Conservation (phyloP, 371 early-diverging fungal genomes). For the Mucor mucedo region DNA sequence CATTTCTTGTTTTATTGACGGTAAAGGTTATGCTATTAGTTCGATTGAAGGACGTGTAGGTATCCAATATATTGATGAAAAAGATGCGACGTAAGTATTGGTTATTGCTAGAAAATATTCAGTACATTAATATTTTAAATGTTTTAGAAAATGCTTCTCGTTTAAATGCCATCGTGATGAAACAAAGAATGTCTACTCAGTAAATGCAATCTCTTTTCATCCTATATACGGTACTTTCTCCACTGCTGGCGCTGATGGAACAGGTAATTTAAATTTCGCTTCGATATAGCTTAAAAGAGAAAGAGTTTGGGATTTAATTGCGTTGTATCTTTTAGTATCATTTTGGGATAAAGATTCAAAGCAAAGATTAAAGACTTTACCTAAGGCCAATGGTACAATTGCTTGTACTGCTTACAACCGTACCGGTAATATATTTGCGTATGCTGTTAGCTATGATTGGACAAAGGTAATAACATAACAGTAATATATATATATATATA, state of each 20-base stretch:
- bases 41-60: slow-evolving; percentile 92
- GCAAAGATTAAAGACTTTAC: slow-evolving; percentile 74
- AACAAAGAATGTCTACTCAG: slow-evolving; percentile 72
- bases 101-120: too few relatives aligned
- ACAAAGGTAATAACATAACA: slow-evolving; percentile 66
- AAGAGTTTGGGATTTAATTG: too few relatives aligned
- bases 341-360: slow-evolving; percentile 92
- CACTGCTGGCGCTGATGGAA: slow-evolving; percentile 93
- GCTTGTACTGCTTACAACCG: slow-evolving; percentile 82
- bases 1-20: slow-evolving; percentile 77
- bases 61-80: slow-evolving; percentile 87
- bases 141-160: slow-evolving; percentile 72
- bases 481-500: background rate
- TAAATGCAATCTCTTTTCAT: slow-evolving; percentile 87
- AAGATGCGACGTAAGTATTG: slow-evolving; percentile 61
- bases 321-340: slow-evolving; percentile 53
- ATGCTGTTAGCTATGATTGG: slow-evolving; percentile 98
- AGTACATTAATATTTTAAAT: slow-evolving; percentile 2
- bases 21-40: slow-evolving; percentile 87
- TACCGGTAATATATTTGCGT: slow-evolving; percentile 90
- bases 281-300: too few relatives aligned
- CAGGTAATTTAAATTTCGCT: slow-evolving; percentile 19
- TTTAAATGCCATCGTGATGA: slow-evolving; percentile 94
- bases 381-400: slow-evolving; percentile 69
- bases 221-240: slow-evolving; percentile 89